phyloP scores from a whole-genome alignment of 2,329 filamentous ascomycete genomes.

The Thermomyces lanuginosus region DNA sequence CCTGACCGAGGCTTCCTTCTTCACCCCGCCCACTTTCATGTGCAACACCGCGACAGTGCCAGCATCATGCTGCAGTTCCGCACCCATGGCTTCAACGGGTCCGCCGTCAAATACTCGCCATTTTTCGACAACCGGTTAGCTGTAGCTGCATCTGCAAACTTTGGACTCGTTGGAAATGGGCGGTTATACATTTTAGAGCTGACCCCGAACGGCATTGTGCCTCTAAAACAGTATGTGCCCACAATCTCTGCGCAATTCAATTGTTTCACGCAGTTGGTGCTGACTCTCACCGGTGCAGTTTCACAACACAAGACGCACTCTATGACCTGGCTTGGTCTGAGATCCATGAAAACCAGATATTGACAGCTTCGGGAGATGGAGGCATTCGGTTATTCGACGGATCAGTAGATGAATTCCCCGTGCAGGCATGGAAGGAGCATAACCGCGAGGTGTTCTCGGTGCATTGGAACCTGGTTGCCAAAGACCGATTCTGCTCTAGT shows the following conservation, averaged over 20 bases:
- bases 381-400: constrained; percentile 90
- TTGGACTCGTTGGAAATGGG: constrained; percentile 91
- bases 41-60: no score
- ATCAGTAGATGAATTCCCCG: constrained; percentile 61
- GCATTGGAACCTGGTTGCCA: constrained; percentile 78
- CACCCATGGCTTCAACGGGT: constrained; percentile 87
- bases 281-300: constrained; percentile 36
- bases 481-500: constrained; percentile 76
- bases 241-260: constrained; percentile 1
- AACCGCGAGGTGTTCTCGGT: constrained; percentile 85
- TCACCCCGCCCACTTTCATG: no score
- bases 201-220: constrained; percentile 65
- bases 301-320: constrained; percentile 91
- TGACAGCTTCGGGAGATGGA: constrained; percentile 80
- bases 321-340: constrained; percentile 95
- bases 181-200: constrained; percentile 65
- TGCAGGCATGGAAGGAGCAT: constrained; percentile 87
- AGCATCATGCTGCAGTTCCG: constrained; percentile 74
- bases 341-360: constrained; percentile 84
- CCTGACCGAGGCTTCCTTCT: no score
- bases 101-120: constrained; percentile 93
- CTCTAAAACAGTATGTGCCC: constrained; percentile 56
- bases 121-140: constrained; percentile 93
- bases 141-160: constrained; percentile 82
- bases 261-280: not conserved